Base-by-base conservation (phyloP, 2,329 filamentous ascomycete genomes). In the Uncinocarpus reesii region DNA sequence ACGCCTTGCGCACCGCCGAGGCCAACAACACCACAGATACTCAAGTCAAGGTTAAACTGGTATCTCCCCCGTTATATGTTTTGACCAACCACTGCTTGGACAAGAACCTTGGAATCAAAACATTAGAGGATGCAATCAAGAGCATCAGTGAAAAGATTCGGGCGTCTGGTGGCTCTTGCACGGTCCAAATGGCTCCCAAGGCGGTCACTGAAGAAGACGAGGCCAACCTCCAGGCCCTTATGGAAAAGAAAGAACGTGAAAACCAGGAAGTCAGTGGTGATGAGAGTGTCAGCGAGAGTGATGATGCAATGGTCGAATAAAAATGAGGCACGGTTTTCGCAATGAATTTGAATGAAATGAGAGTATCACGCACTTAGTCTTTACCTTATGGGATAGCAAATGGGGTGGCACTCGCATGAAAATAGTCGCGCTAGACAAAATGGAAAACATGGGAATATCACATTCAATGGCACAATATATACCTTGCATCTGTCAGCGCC, bases 141-240 rank as follows among this genome's bases (percentile, higher is more conserved):
- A 86, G 89, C 59, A 89, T 98, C 60, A 78, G 84, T 60, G 77
- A 73, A 62, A 88, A 77, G 67, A 98, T 98, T 64, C 79, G 81
- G 64, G 74, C 69, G 38, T 78, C 84, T 0, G 85, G 85, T 47
- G 92, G 92, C 53, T 81, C 80, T 63, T 84, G 90, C 62, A 78
- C 83, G 36, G 84, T 95, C 59, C 95, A 93, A 80, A 98, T 98
- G 92, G 89, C 92, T 61, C 92, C 92, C 58, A 96, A 96, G 81
- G 92, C 93, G 3, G 92, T 98, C 53, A 98, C 92, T 1, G 93
- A 96, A 77, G 93, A 88, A 67, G 93, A 98, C 62, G 92, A 98
- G 63, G 92, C 90, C 21, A 89, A 95, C 70, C 76, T 98, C 56
- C 88, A 95, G 68, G 92, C 90, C 45, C 78, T 98, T 56, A 98